Percentiles rank a stretch among this genome's conserved stretches.
Evolutionary conservation across 2,329 filamentous ascomycete species (phyloP).

Genomic region (Periconia macrospinosa): DNA sequence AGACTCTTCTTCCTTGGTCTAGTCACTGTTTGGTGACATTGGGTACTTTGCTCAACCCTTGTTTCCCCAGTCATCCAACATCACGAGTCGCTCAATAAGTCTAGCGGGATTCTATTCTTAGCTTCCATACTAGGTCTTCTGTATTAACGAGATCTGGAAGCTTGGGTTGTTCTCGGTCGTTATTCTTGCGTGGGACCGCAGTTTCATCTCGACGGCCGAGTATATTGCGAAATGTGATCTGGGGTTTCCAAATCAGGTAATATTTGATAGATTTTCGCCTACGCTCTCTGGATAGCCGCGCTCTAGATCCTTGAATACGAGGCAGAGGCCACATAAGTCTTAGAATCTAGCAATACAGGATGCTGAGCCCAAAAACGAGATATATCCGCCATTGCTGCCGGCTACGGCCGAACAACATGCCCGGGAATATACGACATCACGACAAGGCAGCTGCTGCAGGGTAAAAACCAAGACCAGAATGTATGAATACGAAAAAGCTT

Average conservation of each 20-base stretch:
- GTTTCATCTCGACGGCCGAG: slow-evolving; percentile 1
- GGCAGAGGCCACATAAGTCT: slow-evolving; percentile 11
- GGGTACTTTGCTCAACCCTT: background rate
- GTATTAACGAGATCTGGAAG: slow-evolving; percentile 25
- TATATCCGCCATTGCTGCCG: background rate
- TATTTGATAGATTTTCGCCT: slow-evolving; percentile 6
- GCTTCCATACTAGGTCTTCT: slow-evolving; percentile 14
- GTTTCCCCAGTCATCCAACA: slow-evolving; percentile 17
- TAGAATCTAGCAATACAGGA: background rate
- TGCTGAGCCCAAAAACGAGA: background rate
- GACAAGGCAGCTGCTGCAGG: background rate
- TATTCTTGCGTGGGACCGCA: slow-evolving; percentile 19
- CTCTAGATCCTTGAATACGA: slow-evolving; percentile 19
- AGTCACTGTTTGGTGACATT: background rate
- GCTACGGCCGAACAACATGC: background rate
- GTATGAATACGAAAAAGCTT: slow-evolving; percentile 39
- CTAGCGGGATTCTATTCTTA: slow-evolving; percentile 28
- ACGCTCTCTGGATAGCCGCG: slow-evolving; percentile 4
- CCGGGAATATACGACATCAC: background rate
- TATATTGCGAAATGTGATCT: slow-evolving; percentile 28
- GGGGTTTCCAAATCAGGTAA: background rate
- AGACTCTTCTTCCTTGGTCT: background rate
- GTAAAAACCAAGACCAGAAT: slow-evolving; percentile 13
- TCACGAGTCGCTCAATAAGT: slow-evolving; percentile 15
- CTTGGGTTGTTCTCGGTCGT: slow-evolving; percentile 15